A percentile compares a stretch with the other conserved stretches of the same genome.
phyloP scores from a whole-genome alignment of 345 rosid genomes.

The Rhodamnia rubescens region DNA sequence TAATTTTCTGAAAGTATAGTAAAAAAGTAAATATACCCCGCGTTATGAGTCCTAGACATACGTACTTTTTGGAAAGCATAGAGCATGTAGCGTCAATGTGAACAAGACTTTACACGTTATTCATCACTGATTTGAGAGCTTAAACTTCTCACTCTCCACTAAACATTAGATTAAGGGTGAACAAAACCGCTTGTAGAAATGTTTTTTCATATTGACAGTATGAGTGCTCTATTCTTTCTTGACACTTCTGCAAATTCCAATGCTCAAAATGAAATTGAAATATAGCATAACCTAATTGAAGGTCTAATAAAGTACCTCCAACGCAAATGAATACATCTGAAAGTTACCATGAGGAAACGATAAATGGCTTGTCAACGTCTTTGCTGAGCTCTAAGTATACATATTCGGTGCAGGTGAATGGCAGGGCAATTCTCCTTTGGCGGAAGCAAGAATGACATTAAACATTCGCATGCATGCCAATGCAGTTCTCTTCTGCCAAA shows the following conservation, averaged over 20 bases:
- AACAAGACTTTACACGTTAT: neutral
- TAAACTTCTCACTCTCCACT: neutral
- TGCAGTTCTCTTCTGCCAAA: neutral
- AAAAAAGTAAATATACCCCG: too few species aligned
- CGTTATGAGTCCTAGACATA: neutral
- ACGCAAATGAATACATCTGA: neutral
- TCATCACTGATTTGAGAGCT: neutral
- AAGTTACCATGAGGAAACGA: neutral
- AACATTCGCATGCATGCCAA: neutral
- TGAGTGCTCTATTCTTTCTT: neutral
- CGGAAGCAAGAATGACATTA: neutral
- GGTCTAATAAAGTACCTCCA: neutral
- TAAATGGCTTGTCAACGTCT: neutral
- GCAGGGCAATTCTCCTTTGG: constrained; percentile 9
- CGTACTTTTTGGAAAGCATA: neutral
- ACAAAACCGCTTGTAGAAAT: neutral
- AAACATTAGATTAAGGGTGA: neutral
- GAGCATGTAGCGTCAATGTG: neutral
- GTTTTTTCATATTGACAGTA: neutral
- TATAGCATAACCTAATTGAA: neutral
- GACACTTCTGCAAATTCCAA: neutral
- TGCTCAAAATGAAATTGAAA: neutral
- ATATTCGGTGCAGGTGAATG: neutral
- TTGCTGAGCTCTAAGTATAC: neutral
- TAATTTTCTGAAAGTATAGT: too few species aligned